These are phyloP conservation scores for Trichosporon asahii DNA, from an alignment of 1,284 basidiomycete genomes.

Conservation along the genomic window DNA sequence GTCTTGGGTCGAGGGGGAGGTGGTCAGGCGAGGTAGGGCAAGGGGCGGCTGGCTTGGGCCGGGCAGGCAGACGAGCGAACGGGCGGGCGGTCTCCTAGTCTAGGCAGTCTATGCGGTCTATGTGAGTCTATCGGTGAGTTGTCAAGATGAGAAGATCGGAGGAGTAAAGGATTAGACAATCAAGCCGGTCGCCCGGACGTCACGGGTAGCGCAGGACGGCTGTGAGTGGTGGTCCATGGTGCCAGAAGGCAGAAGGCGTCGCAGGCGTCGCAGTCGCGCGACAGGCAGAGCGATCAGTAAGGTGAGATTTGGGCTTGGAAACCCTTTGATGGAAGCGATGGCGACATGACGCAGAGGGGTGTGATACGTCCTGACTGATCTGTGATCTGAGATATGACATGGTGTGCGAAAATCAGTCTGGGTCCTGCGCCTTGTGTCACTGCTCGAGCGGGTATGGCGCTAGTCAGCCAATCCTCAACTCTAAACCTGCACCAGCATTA, in stretches of 20 bases:
- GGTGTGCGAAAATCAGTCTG: background rate
- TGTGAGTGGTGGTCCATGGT: no score
- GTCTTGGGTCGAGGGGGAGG: background rate
- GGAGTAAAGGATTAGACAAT: background rate
- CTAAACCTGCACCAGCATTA: background rate
- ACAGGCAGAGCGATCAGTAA: background rate
- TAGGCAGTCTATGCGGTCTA: constrained; percentile 2
- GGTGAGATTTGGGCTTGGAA: no score
- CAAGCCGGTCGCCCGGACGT: background rate
- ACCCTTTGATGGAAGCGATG: background rate
- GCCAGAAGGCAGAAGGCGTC: background rate
- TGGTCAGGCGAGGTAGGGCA: background rate
- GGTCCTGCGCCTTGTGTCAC: background rate
- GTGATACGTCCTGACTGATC: background rate
- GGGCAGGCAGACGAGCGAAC: background rate
- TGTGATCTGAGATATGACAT: background rate
- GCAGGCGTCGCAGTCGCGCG: background rate
- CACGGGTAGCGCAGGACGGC: no score
- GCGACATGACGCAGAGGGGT: constrained; percentile 5
- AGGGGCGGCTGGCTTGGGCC: background rate
- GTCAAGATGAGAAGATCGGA: background rate
- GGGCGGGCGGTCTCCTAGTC: background rate
- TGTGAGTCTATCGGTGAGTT: constrained; percentile 4
- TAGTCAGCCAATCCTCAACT: background rate
- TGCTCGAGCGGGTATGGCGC: background rate